Conservation (phyloP, 2,329 filamentous ascomycete genomes). For the Endothia cerciana region DNA sequence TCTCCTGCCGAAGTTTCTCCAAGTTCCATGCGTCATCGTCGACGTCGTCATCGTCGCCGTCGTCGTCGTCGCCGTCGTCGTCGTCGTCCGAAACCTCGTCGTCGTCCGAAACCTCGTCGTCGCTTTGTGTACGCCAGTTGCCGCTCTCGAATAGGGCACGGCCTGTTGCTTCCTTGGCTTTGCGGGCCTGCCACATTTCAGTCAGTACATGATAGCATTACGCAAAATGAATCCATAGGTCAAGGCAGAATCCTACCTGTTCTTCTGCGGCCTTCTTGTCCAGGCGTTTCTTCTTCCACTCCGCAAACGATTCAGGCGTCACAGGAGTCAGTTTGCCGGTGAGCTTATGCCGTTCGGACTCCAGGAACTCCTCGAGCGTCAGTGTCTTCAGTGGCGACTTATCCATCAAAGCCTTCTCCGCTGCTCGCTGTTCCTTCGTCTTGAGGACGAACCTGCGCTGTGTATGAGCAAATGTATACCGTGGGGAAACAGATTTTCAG, state of each 20-base stretch:
- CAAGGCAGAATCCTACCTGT: constrained; percentile 36
- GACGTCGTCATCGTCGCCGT: constrained; percentile 62
- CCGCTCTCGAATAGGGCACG: constrained; percentile 95
- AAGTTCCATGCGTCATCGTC: constrained; percentile 72
- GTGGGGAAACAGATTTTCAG: not conserved
- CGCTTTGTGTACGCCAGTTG: constrained; percentile 75
- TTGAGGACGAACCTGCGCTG: constrained; percentile 85
- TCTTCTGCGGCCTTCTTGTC: constrained; percentile 96
- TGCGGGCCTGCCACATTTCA: constrained; percentile 62
- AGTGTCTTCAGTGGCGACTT: constrained; percentile 94
- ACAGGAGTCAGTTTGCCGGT: constrained; percentile 91
- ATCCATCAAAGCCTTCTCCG: constrained; percentile 93
- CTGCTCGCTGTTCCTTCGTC: constrained; percentile 94
- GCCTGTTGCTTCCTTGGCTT: constrained; percentile 94
- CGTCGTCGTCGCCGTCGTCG: constrained; percentile 61
- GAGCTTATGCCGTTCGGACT: constrained; percentile 94
- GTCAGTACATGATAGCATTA: not conserved
- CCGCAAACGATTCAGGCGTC: constrained; percentile 87
- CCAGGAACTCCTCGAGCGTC: constrained; percentile 95
- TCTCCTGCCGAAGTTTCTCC: constrained; percentile 81
- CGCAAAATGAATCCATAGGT: not conserved
- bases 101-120: constrained; percentile 60
- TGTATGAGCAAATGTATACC: constrained; percentile 16
- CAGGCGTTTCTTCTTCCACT: constrained; percentile 94
- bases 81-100: constrained; percentile 66